Conservation (phyloP, 2,329 filamentous ascomycete species). For the Teratosphaeria epicoccoides region DNA sequence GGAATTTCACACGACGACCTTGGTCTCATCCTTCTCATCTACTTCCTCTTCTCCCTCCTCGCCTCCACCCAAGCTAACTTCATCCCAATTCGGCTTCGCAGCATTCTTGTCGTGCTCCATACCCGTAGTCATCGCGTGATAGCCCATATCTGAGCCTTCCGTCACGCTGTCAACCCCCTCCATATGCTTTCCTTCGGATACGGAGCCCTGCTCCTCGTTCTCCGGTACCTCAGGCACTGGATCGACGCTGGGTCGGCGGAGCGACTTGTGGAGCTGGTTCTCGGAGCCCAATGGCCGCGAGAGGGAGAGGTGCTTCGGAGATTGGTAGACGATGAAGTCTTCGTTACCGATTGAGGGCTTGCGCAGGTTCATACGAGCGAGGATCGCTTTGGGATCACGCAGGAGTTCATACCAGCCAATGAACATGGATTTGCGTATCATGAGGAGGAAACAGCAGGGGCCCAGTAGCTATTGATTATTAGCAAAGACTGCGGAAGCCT, state of each 20-base stretch:
- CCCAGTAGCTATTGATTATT: slow-evolving; percentile 52
- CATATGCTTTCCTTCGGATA: not conserved
- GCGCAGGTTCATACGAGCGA: slow-evolving; percentile 2
- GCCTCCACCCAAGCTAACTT: not conserved
- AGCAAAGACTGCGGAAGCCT: not conserved
- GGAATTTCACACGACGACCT: slow-evolving; percentile 1
- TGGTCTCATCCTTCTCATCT: slow-evolving; percentile 1
- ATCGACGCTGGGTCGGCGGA: not conserved
- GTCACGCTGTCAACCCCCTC: not conserved
- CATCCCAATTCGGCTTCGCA: not conserved
- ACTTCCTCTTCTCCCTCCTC: not conserved
- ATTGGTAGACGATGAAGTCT: slow-evolving; percentile 6
- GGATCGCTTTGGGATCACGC: slow-evolving; percentile 4
- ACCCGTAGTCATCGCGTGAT: not conserved
- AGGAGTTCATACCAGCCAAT: slow-evolving; percentile 58
- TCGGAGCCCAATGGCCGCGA: slow-evolving; percentile 3
- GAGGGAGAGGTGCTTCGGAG: slow-evolving; percentile 6
- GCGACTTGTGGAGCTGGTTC: not conserved
- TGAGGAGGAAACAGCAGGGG: slow-evolving; percentile 63
- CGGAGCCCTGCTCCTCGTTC: not conserved
- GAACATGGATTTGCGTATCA: slow-evolving; percentile 66
- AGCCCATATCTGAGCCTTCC: not conserved
- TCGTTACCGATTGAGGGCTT: slow-evolving; percentile 5
- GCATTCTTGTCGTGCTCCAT: not conserved
- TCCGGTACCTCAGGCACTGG: not conserved